Evolutionary conservation across 495 filamentous ascomycete species (phyloP).

Genomic region (Tetracladium setigerum): DNA sequence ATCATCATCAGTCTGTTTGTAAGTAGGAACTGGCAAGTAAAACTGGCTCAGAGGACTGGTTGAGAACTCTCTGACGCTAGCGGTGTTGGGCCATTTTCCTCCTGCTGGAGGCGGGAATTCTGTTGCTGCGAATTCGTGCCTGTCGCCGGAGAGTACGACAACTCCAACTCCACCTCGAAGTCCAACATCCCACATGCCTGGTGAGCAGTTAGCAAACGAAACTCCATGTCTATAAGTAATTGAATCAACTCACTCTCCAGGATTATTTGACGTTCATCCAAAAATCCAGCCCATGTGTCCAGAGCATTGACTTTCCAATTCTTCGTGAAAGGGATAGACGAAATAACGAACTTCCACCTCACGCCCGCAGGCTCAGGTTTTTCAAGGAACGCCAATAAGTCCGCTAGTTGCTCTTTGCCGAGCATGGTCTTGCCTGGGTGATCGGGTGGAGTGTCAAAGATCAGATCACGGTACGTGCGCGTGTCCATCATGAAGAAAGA

Average conservation of each 20-base stretch:
- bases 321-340: conserved; percentile 88
- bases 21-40: conserved; percentile 79
- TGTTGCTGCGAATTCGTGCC: conserved; percentile 93
- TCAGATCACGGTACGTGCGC: conserved; percentile 66
- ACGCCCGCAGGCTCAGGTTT: conserved; percentile 64
- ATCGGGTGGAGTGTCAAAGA: conserved; percentile 41
- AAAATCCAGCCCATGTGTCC: conserved; percentile 91
- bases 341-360: conserved; percentile 87
- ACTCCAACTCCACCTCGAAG: conserved; percentile 63
- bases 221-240: too few relatives aligned
- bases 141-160: conserved; percentile 78
- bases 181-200: conserved; percentile 77
- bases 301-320: conserved; percentile 81
- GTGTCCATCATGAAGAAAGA: conserved; percentile 95
- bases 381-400: conserved; percentile 69
- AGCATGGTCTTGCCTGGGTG: conserved; percentile 74
- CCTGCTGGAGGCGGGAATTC: conserved; percentile 67
- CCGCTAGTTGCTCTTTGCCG: conserved; percentile 66
- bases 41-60: conserved; percentile 89
- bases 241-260: conserved; percentile 40
- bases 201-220: too few relatives aligned
- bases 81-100: conserved; percentile 45
- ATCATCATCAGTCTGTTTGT: conserved; percentile 74
- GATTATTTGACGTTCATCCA: conserved; percentile 67
- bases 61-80: conserved; percentile 78